Evolutionary conservation across 441 rosid genomes (phyloP), one percentile per base, ranked within the genome.

Genomic region (Pelargonium fulgidum): DNA sequence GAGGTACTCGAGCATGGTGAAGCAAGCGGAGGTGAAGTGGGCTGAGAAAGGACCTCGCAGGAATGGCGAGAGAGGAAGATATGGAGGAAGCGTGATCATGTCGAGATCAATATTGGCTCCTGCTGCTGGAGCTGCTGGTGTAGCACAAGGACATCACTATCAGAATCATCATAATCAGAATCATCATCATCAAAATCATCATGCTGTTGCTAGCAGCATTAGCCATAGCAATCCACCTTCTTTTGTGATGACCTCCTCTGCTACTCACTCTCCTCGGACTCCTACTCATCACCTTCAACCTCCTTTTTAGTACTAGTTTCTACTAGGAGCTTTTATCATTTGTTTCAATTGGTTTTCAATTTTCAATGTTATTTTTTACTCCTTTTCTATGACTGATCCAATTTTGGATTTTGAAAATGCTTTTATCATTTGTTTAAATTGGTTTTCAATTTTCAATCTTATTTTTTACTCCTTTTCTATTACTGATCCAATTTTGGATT

Each of bases 31-130:
- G 77, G 75, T 84, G 10, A 83, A 73, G 63, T 85, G 93, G 93
- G 90, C 90, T 0, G 93, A 85, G 82, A 87, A 82, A 76, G 93
- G 90, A 24, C 86, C 90, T 0, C 77, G 86, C 69, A 77, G 73
- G 71, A 73, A 61, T 8, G 80, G 76, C 0, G 89, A 81, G 41
- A 73, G 71, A 67, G 13, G 39, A 11, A 76, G 72, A 7, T 62
- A 73, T 2, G 80, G 80, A 12, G 48, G n/a, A 5, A 77, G 72
- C 58, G 50, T 8, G 17, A 63, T 76, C 73, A 72, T 65, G 73
- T 72, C 87, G 9, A 68, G 76, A 72, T 69, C 84, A 41, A 71
- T 56, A 6, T 5, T 36, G 62, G 62, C 62, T 7, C 44, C 44
- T 41, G 9, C 44, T 1, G 44, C 42, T 1, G 42, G 42, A 6